Conservation (phyloP, 352 stramenopile genomes). For the Phytophthora sp. region DNA sequence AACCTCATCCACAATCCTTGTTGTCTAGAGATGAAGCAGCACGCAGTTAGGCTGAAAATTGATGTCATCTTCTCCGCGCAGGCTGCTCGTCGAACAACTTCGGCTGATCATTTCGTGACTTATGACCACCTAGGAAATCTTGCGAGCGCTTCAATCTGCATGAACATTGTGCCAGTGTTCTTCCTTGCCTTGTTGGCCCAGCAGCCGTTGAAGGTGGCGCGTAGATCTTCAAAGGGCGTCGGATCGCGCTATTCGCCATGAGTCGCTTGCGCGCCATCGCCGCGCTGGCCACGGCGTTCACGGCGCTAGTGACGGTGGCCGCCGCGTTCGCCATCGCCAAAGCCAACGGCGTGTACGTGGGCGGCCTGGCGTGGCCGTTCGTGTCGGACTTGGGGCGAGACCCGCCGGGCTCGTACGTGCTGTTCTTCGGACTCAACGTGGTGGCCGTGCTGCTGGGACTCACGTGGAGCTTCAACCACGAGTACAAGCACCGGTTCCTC, state of each 20-base stretch:
- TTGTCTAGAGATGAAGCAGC: too few relatives aligned
- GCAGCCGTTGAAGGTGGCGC: too few relatives aligned
- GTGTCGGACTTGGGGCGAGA: slow-evolving; percentile 68
- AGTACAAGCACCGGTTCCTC: slow-evolving; percentile 57
- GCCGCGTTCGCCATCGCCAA: slow-evolving; percentile 40
- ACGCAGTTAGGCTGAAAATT: too few relatives aligned
- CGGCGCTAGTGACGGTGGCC: slow-evolving; percentile 36
- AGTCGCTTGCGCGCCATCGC: slow-evolving; percentile 26
- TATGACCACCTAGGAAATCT: too few relatives aligned
- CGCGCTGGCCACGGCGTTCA: slow-evolving; percentile 22
- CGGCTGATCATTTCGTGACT: too few relatives aligned
- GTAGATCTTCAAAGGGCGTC: too few relatives aligned
- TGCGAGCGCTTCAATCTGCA: too few relatives aligned
- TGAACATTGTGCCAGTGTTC: too few relatives aligned
- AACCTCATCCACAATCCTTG: background rate
- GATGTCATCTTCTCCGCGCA: too few relatives aligned
- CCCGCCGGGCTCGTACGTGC: slow-evolving; percentile 51
- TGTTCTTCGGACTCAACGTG: slow-evolving; percentile 54
- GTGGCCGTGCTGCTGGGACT: slow-evolving; percentile 53
- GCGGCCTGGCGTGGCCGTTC: slow-evolving; percentile 60
- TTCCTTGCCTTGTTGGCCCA: too few relatives aligned
- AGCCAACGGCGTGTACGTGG: slow-evolving; percentile 48
- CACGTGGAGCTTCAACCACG: slow-evolving; percentile 66
- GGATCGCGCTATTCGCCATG: too few relatives aligned
- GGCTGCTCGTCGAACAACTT: too few relatives aligned